Evolutionary conservation across 352 stramenopile genomes (phyloP).

Genomic region (Peronosclerospora sorghi): DNA sequence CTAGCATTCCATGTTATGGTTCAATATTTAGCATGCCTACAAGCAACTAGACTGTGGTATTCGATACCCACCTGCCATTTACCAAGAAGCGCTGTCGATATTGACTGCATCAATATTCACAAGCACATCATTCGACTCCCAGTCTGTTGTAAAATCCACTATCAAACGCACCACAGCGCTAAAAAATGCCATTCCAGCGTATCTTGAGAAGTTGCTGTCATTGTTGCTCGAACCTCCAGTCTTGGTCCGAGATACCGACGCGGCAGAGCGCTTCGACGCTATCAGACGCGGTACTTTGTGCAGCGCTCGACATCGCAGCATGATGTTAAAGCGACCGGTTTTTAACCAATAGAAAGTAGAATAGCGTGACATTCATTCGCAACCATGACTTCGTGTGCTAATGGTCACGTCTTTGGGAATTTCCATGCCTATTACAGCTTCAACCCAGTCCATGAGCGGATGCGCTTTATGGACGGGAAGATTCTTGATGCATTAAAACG

Average conservation of each 20-base stretch:
- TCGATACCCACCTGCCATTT: constrained; percentile 51
- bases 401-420: constrained; percentile 73
- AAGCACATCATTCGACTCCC: neutral
- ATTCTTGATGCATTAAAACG: constrained; percentile 30
- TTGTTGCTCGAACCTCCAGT: neutral
- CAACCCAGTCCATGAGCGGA: constrained; percentile 55
- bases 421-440: constrained; percentile 83
- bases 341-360: constrained; percentile 4
- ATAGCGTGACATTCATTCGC: neutral
- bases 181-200: constrained; percentile 80
- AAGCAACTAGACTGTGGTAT: neutral
- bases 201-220: constrained; percentile 67
- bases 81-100: constrained; percentile 63
- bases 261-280: constrained; percentile 18
- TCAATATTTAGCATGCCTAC: neutral
- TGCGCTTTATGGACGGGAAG: constrained; percentile 57
- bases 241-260: constrained; percentile 16
- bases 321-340: constrained; percentile 3
- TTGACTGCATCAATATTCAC: constrained; percentile 25
- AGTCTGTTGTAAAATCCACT: neutral
- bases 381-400: constrained; percentile 25
- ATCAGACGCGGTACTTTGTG: constrained; percentile 8
- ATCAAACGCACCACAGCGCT: constrained; percentile 48
- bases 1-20: constrained; percentile 20
- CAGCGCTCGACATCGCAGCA: constrained; percentile 14